A percentile compares a stretch with the other conserved stretches of the same genome.
These are phyloP conservation scores for Pilasporangium apinafurcum DNA, from an alignment of 352 stramenopile species.

Conservation along the genomic window DNA sequence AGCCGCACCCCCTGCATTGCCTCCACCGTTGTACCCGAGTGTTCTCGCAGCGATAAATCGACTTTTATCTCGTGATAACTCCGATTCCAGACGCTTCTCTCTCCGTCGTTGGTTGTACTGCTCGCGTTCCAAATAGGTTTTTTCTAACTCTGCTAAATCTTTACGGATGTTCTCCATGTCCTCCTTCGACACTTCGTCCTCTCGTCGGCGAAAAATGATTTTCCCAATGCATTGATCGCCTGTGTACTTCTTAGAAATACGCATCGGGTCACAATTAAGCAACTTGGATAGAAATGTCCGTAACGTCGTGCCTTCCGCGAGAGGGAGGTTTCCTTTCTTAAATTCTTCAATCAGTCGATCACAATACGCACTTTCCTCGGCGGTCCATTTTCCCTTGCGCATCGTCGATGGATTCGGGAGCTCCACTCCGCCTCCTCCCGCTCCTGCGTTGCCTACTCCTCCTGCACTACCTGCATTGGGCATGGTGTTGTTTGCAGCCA, in stretches of 20 bases:
- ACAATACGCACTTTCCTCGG: conserved; percentile 96
- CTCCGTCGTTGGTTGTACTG: conserved; percentile 91
- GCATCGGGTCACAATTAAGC: conserved; percentile 98
- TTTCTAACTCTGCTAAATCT: conserved; percentile 89
- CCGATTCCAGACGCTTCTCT: conserved; percentile 80
- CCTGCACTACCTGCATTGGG: background rate
- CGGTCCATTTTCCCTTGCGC: conserved; percentile 95
- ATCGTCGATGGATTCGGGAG: conserved; percentile 30
- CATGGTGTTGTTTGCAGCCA: background rate
- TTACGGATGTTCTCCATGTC: conserved; percentile 74
- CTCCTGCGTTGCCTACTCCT: background rate
- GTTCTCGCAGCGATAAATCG: conserved; percentile 33
- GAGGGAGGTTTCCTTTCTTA: conserved; percentile 94
- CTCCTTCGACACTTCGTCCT: conserved; percentile 72
- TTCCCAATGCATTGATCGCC: conserved; percentile 98
- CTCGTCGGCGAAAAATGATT: conserved; percentile 46
- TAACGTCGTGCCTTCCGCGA: conserved; percentile 96
- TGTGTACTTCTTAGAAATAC: conserved; percentile 99
- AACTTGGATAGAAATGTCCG: conserved; percentile 97
- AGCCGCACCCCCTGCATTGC: background rate
- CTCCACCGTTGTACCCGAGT: conserved; percentile 13
- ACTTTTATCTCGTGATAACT: conserved; percentile 70
- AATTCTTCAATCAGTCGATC: conserved; percentile 97
- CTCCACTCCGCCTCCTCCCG: conserved; percentile 2
- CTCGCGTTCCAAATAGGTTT: conserved; percentile 94